Evolutionary conservation across 805 yeast genomes (phyloP).

Genomic region (Starmerella cellae): DNA sequence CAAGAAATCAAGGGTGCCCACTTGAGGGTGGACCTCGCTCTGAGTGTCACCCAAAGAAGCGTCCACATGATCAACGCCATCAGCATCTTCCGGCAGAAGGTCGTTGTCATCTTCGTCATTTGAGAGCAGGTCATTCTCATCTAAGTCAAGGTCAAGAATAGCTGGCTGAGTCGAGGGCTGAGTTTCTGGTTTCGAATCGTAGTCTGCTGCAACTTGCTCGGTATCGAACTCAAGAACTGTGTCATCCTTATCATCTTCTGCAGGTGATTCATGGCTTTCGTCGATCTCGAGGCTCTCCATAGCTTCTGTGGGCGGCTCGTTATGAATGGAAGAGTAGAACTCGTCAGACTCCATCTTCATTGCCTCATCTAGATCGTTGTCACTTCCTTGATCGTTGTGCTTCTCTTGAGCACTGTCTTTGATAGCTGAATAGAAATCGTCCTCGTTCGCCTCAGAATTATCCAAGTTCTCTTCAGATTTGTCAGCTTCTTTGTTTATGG

Average conservation of each 20-base stretch:
- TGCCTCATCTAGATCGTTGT: too few species aligned
- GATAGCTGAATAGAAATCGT: background rate
- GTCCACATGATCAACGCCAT: background rate
- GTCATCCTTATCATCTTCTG: too few species aligned
- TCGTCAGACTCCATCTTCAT: too few species aligned
- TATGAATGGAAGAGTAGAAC: constrained; percentile 1
- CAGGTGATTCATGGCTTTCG: too few species aligned
- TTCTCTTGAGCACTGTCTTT: too few species aligned
- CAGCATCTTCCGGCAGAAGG: background rate
- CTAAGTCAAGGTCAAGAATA: constrained; percentile 9
- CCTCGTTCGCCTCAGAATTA: background rate
- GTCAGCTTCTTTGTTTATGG: background rate
- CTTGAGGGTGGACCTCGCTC: background rate
- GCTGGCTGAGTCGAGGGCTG: background rate
- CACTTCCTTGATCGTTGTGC: too few species aligned
- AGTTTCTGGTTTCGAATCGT: background rate
- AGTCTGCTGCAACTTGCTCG: background rate
- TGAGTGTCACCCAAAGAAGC: background rate
- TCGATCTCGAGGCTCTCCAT: too few species aligned
- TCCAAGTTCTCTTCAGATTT: too few species aligned
- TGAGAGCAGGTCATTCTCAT: constrained; percentile 20
- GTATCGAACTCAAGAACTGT: too few species aligned
- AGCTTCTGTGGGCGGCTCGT: too few species aligned
- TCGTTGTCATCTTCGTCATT: constrained; percentile 15
- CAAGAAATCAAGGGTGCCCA: constrained; percentile 22